A percentile compares a stretch with the other conserved stretches of the same genome.
phyloP scores from a whole-genome alignment of 2,329 filamentous ascomycete species.

The Thermothelomyces thermophilus region DNA sequence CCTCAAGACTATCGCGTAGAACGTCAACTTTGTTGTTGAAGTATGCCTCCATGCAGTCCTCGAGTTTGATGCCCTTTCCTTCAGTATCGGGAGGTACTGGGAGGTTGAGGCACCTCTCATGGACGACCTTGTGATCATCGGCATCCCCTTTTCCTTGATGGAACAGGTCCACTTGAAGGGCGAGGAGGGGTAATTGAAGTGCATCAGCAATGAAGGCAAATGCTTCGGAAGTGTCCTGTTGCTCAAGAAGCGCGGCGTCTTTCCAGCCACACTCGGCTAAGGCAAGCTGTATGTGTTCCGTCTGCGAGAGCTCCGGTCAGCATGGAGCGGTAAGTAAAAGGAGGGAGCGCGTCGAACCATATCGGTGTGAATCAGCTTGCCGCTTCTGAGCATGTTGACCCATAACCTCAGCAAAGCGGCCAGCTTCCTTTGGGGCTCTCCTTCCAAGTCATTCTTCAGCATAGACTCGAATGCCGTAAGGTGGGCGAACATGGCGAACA shows the following conservation, averaged over 20 bases:
- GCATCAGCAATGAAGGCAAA: slow-evolving; percentile 93
- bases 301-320: slow-evolving; percentile 43
- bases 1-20: slow-evolving; percentile 59
- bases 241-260: slow-evolving; percentile 67
- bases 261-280: slow-evolving; percentile 83
- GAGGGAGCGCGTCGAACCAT: slow-evolving; percentile 50
- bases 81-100: slow-evolving; percentile 74
- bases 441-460: slow-evolving; percentile 70
- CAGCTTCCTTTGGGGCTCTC: slow-evolving; percentile 64
- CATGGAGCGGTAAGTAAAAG: too few species aligned
- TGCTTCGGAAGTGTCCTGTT: slow-evolving; percentile 93
- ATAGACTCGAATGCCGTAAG: slow-evolving; percentile 90
- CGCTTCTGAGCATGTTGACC: slow-evolving; percentile 85
- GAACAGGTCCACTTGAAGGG: slow-evolving; percentile 89
- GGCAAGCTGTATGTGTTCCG: slow-evolving; percentile 72
- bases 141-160: slow-evolving; percentile 74
- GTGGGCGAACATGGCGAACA: slow-evolving; percentile 94
- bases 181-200: slow-evolving; percentile 78
- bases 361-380: slow-evolving; percentile 77
- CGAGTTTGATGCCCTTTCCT: slow-evolving; percentile 66
- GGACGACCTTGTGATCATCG: slow-evolving; percentile 91
- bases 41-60: slow-evolving; percentile 88
- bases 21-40: slow-evolving; percentile 95
- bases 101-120: slow-evolving; percentile 83
- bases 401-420: slow-evolving; percentile 76